Evolutionary conservation across 164 flowering plant genomes (phyloP).

Genomic region (Aristolochia contorta): DNA sequence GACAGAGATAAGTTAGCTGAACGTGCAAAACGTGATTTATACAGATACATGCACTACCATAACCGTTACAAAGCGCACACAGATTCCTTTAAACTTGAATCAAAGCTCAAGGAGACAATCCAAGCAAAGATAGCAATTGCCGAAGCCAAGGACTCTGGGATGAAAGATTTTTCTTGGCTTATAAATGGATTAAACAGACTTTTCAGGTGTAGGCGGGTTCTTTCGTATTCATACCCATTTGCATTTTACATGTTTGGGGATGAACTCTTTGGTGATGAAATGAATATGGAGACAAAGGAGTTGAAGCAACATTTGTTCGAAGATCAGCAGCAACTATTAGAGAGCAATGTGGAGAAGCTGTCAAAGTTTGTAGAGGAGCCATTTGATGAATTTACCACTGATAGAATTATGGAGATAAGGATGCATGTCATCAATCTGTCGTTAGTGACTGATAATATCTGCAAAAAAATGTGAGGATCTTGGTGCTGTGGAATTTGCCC

Average conservation of each 20-base stretch:
- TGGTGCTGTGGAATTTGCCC: not conserved
- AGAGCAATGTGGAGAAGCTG: conserved; percentile 44
- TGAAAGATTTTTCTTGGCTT: conserved; percentile 38
- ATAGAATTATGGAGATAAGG: conserved; percentile 25
- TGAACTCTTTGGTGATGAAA: conserved; percentile 39
- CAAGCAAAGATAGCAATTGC: conserved; percentile 17
- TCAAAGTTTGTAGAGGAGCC: conserved; percentile 37
- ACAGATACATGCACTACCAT: conserved; percentile 50
- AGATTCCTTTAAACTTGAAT: conserved; percentile 47
- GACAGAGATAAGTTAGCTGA: conserved; percentile 21
- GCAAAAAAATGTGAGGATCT: conserved; percentile 40
- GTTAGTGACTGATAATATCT: conserved; percentile 27
- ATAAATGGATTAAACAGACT: conserved; percentile 44
- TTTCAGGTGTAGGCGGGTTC: conserved; percentile 46
- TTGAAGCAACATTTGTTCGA: conserved; percentile 44
- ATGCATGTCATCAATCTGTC: conserved; percentile 41
- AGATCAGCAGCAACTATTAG: conserved; percentile 56
- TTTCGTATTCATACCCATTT: conserved; percentile 54
- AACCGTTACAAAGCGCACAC: conserved; percentile 45
- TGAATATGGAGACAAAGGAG: conserved; percentile 29
- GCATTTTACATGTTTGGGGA: conserved; percentile 58
- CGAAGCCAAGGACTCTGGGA: conserved; percentile 22
- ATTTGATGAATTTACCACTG: conserved; percentile 22
- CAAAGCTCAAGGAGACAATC: conserved; percentile 29
- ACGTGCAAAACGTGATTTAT: conserved; percentile 34